phyloP scores from a whole-genome alignment of 768 basidiomycete species.

The Russula olivacea region DNA sequence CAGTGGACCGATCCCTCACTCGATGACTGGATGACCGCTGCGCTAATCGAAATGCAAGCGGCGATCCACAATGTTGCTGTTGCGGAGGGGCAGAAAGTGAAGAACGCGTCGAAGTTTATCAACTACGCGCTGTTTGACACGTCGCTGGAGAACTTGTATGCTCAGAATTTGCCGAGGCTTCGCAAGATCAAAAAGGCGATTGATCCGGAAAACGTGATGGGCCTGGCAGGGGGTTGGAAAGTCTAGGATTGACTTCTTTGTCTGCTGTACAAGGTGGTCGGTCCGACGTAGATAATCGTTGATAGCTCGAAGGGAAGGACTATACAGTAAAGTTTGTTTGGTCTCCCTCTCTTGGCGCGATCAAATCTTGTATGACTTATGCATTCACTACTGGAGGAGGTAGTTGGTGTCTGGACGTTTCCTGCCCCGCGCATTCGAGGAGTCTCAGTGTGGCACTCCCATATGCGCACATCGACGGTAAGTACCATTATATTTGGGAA shows the following conservation, averaged over 20 bases:
- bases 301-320: too few species aligned
- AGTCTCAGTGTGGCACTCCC: too few species aligned
- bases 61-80: slow-evolving; percentile 4
- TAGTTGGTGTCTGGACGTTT: too few species aligned
- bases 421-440: too few species aligned
- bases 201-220: slow-evolving; percentile 27
- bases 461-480: too few species aligned
- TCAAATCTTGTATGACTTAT: too few species aligned
- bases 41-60: slow-evolving; percentile 29
- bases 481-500: too few species aligned
- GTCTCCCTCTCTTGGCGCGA: too few species aligned
- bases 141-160: slow-evolving; percentile 21
- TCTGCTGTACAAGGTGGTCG: too few species aligned
- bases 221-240: slow-evolving; percentile 26
- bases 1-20: slow-evolving; percentile 23
- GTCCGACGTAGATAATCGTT: too few species aligned
- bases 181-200: slow-evolving; percentile 2
- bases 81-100: slow-evolving; percentile 25
- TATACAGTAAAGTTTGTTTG: too few species aligned
- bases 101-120: slow-evolving; percentile 12
- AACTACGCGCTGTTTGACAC: slow-evolving; percentile 24
- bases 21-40: slow-evolving; percentile 39
- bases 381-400: too few species aligned
- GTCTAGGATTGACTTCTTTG: background rate
- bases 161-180: slow-evolving; percentile 19